Percentiles rank a stretch among this genome's conserved stretches.
These are phyloP conservation scores for Aristolochia californica DNA, from an alignment of 164 flowering plant genomes.

Conservation along the genomic window DNA sequence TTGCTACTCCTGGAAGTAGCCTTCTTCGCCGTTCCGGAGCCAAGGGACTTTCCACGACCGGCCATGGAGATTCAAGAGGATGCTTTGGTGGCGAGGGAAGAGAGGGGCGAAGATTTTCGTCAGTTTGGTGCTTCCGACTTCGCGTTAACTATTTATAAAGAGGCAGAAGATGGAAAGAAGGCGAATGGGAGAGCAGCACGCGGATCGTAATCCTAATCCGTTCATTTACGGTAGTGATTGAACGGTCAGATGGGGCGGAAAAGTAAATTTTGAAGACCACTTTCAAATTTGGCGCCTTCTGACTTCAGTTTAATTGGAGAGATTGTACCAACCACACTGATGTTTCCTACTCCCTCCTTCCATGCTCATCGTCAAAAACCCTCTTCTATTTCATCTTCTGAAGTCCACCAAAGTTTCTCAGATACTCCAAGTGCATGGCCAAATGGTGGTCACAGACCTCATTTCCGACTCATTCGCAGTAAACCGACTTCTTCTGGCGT, in stretches of 20 bases:
- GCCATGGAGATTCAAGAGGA: constrained; percentile 1
- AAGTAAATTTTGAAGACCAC: neutral
- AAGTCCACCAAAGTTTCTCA: constrained; percentile 16
- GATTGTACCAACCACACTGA: no score
- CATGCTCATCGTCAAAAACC: constrained; percentile 9
- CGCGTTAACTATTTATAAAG: neutral
- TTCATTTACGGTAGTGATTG: neutral
- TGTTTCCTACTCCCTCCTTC: constrained; percentile 6
- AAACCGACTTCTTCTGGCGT: constrained; percentile 13
- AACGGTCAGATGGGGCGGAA: neutral
- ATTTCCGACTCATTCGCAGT: constrained; percentile 14
- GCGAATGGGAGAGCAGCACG: constrained; percentile 2
- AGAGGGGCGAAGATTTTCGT: neutral
- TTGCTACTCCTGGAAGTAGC: constrained; percentile 32
- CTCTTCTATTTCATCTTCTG: constrained; percentile 21
- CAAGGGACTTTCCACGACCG: constrained; percentile 10
- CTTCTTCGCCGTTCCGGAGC: constrained; percentile 23
- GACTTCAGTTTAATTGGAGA: no score
- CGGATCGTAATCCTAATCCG: constrained; percentile 2
- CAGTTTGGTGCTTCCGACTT: neutral
- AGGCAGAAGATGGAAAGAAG: neutral
- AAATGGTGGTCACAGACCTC: constrained; percentile 19
- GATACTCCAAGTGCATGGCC: constrained; percentile 30
- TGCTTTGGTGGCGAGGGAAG: neutral
- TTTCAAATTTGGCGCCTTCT: no score